These are phyloP conservation scores for Alternaria sp. DNA, from an alignment of 2,329 filamentous ascomycete genomes.

Conservation along the genomic window DNA sequence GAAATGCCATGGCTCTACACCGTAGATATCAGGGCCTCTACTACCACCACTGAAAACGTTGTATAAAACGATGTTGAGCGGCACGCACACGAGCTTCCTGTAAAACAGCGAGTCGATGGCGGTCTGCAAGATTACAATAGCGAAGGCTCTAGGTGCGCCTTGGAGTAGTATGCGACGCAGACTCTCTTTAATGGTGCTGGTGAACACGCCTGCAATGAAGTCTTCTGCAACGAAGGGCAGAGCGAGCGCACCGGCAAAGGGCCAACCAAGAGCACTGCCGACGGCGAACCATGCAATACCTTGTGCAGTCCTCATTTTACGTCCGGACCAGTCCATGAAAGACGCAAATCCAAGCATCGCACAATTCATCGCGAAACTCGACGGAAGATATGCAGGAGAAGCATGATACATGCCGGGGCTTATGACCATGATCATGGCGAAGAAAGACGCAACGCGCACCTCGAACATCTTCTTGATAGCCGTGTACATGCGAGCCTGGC, in stretches of 20 bases:
- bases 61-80: slow-evolving; percentile 94
- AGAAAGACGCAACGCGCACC: slow-evolving; percentile 83
- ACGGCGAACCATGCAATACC: slow-evolving; percentile 92
- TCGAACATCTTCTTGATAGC: slow-evolving; percentile 79
- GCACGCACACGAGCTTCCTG: slow-evolving; percentile 75
- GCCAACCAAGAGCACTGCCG: slow-evolving; percentile 89
- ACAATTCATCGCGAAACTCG: slow-evolving; percentile 96
- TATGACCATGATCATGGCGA: slow-evolving; percentile 74
- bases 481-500: slow-evolving; percentile 81
- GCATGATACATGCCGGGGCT: slow-evolving; percentile 95
- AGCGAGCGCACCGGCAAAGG: slow-evolving; percentile 84
- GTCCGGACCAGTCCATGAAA: slow-evolving; percentile 88
- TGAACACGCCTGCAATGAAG: slow-evolving; percentile 59
- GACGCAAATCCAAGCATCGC: slow-evolving; percentile 83
- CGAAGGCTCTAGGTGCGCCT: slow-evolving; percentile 69
- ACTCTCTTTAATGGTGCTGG: slow-evolving; percentile 66
- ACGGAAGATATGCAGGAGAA: slow-evolving; percentile 84
- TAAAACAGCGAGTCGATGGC: slow-evolving; percentile 85
- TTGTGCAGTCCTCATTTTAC: slow-evolving; percentile 73
- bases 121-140: slow-evolving; percentile 72
- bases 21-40: slow-evolving; percentile 87
- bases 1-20: slow-evolving; percentile 95
- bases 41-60: slow-evolving; percentile 85
- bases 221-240: slow-evolving; percentile 85
- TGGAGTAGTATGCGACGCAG: slow-evolving; percentile 67